phyloP scores from a whole-genome alignment of 768 basidiomycete genomes.

The Leccinum incarnatum region DNA sequence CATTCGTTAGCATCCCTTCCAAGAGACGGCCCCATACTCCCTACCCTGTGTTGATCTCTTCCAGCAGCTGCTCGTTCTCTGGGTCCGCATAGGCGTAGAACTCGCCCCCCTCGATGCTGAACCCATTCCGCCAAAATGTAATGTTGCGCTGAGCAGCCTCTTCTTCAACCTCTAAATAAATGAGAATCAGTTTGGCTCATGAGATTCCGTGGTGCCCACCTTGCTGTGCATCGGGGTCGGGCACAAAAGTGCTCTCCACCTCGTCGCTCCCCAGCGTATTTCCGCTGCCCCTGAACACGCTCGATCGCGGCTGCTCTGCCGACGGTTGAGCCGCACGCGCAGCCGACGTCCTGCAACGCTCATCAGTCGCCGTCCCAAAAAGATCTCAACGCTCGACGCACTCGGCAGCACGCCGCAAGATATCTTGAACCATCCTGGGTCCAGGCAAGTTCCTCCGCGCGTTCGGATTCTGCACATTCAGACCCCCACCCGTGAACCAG shows the following conservation, averaged over 20 bases:
- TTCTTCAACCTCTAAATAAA: constrained; percentile 35
- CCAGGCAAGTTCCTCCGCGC: constrained; percentile 43
- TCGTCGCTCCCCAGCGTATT: constrained; percentile 90
- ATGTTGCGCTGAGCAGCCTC: constrained; percentile 68
- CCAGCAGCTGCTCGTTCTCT: constrained; percentile 61
- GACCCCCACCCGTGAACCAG: constrained; percentile 94
- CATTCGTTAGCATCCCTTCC: not conserved
- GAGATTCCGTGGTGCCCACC: constrained; percentile 11
- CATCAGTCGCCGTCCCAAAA: not conserved
- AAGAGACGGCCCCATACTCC: not conserved
- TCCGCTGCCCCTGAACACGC: constrained; percentile 66
- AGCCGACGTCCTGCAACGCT: constrained; percentile 16
- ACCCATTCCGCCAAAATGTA: constrained; percentile 93
- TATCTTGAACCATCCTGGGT: constrained; percentile 61
- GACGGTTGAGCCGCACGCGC: constrained; percentile 13
- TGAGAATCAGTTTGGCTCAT: not conserved
- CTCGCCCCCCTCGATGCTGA: constrained; percentile 82
- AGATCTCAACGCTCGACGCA: constrained; percentile 35
- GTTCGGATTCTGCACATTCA: constrained; percentile 87
- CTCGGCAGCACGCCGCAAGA: constrained; percentile 81
- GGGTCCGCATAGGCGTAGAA: constrained; percentile 84
- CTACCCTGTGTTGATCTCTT: constrained; percentile 79
- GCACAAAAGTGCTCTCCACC: constrained; percentile 70
- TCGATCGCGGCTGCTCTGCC: constrained; percentile 19
- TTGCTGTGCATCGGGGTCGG: constrained; percentile 58